Conservation (phyloP, 2,329 filamentous ascomycete genomes). For the Penicillium sp. region DNA sequence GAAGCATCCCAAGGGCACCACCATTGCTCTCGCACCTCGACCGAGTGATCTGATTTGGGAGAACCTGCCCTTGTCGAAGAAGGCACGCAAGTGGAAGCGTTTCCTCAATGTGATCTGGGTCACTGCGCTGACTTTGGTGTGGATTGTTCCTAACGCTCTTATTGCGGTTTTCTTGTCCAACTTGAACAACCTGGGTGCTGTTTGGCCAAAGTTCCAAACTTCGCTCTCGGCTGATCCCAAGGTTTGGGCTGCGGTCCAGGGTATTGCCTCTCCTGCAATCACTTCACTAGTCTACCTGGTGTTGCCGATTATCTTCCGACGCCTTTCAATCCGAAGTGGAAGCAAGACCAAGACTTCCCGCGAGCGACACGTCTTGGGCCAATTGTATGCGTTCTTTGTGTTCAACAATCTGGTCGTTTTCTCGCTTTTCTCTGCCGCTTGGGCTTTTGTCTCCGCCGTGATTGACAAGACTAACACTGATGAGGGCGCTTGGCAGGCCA, state of each 20-base stretch:
- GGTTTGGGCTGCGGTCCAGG: conserved; percentile 87
- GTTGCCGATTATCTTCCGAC: conserved; percentile 88
- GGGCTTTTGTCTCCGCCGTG: conserved; percentile 72
- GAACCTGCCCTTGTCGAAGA: conserved; percentile 77
- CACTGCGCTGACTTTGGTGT: conserved; percentile 76
- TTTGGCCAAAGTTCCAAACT: conserved; percentile 77
- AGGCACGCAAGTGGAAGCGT: conserved; percentile 72
- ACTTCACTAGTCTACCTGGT: conserved; percentile 87
- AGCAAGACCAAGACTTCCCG: conserved; percentile 91
- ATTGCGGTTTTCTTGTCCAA: conserved; percentile 95
- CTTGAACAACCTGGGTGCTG: conserved; percentile 74
- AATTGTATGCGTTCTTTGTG: conserved; percentile 93
- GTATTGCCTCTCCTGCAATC: conserved; percentile 85
- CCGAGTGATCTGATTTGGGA: conserved; percentile 96
- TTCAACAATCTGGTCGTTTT: conserved; percentile 97
- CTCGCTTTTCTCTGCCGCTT: conserved; percentile 85
- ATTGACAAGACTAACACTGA: conserved; percentile 63
- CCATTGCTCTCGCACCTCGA: conserved; percentile 77
- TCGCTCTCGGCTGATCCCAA: conserved; percentile 67
- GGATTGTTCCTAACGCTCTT: conserved; percentile 90
- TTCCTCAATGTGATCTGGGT: conserved; percentile 88
- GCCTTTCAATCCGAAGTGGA: conserved; percentile 80
- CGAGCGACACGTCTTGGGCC: conserved; percentile 87
- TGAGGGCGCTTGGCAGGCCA: conserved; percentile 70
- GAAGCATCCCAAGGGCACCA: conserved; percentile 80